These are phyloP conservation scores for Gymnopilus junonius DNA, from an alignment of 768 basidiomycete genomes.

Conservation along the genomic window DNA sequence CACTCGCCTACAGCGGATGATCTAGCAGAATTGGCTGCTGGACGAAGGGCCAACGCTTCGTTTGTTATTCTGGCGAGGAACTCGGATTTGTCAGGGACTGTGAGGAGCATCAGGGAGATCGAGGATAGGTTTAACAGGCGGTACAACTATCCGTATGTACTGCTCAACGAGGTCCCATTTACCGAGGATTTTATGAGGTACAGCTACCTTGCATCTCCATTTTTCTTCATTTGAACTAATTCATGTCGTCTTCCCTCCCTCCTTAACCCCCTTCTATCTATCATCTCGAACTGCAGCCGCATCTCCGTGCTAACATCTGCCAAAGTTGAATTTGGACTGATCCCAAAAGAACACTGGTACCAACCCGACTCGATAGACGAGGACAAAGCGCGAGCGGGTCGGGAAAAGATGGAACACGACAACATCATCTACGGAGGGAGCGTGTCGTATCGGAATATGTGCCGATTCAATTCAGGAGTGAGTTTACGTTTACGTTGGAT, in stretches of 20 bases:
- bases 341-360: constrained; percentile 70
- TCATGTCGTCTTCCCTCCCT: neutral
- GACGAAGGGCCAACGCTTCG: constrained; percentile 42
- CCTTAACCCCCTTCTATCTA: neutral
- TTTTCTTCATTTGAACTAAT: neutral
- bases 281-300: constrained; percentile 24
- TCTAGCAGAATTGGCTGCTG: constrained; percentile 16
- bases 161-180: constrained; percentile 85
- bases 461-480: constrained; percentile 70
- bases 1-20: constrained; percentile 19
- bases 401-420: constrained; percentile 63
- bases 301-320: constrained; percentile 31
- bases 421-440: constrained; percentile 48
- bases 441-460: constrained; percentile 61
- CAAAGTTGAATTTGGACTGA: constrained; percentile 55
- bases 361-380: constrained; percentile 82
- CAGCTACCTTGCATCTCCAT: constrained; percentile 21
- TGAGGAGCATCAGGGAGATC: constrained; percentile 71
- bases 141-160: constrained; percentile 81
- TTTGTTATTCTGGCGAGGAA: constrained; percentile 68
- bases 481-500: constrained; percentile 18
- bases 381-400: constrained; percentile 55
- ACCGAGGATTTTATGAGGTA: constrained; percentile 74
- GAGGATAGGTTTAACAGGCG: constrained; percentile 85
- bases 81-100: constrained; percentile 61